Base-by-base conservation (phyloP, 352 stramenopile species). In the Blastocystis sp. region DNA sequence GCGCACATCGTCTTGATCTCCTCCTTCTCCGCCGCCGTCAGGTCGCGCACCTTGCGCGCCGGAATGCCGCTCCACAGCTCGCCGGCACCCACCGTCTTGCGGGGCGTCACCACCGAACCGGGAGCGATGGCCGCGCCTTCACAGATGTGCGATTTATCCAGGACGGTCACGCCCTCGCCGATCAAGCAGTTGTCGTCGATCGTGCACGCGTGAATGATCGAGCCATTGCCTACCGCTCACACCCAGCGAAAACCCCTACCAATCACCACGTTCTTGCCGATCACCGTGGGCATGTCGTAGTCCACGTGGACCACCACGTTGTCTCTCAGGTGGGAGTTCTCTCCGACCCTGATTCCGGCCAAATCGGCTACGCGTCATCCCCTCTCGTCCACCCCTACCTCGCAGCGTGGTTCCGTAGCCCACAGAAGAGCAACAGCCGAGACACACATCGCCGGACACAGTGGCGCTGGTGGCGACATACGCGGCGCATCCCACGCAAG, bases 151-250 rank as follows among this genome's bases (percentile, higher is more conserved):
- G 67, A 60, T 67, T 31, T 51, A 45, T 89, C 79, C 13, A 89
- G 67, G 50, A 89, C 67, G n/a, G 79, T 89, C 4, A 63, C 67
- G 31, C 79, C 79, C 35, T 77, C 79, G 55, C 79, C 79, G 39
- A 89, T 80, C 24, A 89, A 31, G 41, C 79, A 89, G 50, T 89
- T 89, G 67, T 89, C 62, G n/a, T 80, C 79, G 51, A 89, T 89
- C 21, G 79, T 89, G 67, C 63, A 77, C 2, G 79, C 79, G 60
- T 89, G 79, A 45, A 89, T 80, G 50, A 80, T 89, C 2, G 63
- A 35, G 19, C 79, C 79, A 24, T 80, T 89, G 31, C 61, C 79
- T 80, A 79, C 3, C 16, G 10, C 26, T 41, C n/a, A 77, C 16
- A 1, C 9, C 6, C 6, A 6, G 16, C n/a, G 12, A 24, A 2